phyloP scores from a whole-genome alignment of 148 eudicot genomes.

The Dianthus caryophyllus region DNA sequence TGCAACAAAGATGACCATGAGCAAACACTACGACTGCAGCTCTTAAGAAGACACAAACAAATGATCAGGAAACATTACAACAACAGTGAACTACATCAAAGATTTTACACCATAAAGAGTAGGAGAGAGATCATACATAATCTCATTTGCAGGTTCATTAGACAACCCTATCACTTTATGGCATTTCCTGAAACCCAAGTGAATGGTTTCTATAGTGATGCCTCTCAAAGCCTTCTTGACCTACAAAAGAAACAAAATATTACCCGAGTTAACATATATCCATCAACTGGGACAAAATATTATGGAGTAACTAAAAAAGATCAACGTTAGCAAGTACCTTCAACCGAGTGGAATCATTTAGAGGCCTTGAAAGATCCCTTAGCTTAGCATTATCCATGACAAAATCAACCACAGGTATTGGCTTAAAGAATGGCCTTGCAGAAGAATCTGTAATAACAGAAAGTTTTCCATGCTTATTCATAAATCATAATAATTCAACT shows the following conservation, averaged over 20 bases:
- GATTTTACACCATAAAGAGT: neutral
- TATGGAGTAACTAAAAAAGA: neutral
- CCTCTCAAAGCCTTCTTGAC: constrained; percentile 57
- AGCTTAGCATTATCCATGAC: constrained; percentile 28
- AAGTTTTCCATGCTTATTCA: neutral
- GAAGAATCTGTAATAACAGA: constrained; percentile 54
- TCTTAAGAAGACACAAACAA: neutral
- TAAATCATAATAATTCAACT: no score
- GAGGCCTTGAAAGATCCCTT: constrained; percentile 35
- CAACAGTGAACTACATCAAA: neutral
- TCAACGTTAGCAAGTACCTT: constrained; percentile 40
- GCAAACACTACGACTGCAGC: neutral
- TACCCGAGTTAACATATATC: neutral
- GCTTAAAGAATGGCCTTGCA: constrained; percentile 62
- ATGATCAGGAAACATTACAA: neutral
- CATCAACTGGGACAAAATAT: neutral
- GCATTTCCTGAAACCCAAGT: constrained; percentile 29
- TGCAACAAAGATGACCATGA: constrained; percentile 13
- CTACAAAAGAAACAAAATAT: constrained; percentile 23
- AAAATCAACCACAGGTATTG: constrained; percentile 43
- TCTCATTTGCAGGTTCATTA: constrained; percentile 29
- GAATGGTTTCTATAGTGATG: constrained; percentile 37
- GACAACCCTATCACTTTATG: constrained; percentile 52
- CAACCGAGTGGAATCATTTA: constrained; percentile 47
- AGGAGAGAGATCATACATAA: constrained; percentile 38